Base-by-base conservation (phyloP, 202 grass and related monocot genomes). In the Digitaria exilis region DNA sequence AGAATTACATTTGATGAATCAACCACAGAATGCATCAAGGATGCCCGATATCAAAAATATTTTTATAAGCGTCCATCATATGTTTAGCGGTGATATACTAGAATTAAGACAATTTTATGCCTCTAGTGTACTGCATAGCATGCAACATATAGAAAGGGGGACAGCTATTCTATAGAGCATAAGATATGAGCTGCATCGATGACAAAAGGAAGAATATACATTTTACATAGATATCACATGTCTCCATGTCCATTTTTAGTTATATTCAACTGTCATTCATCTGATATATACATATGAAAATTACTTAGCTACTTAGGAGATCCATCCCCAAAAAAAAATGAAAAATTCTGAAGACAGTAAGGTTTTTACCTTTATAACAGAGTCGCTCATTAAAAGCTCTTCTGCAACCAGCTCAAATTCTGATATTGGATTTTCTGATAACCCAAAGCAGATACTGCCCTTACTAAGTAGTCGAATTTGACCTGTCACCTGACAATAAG, bases 371-470 rank as follows among this genome's bases (percentile, higher is more conserved):
- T 94, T 98, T 83, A 98, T 98, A 85, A 98, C 87, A 77, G 96
- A 92, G 82, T 98, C 96, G 65, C 96, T 98, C 89, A 98, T 94
- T 56, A 98, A 84, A 94, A 98, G 96, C 77, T 98, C 96, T 84
- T 98, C 96, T 44, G 96, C 96, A 84, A 98, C 96, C 71, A 98
- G 75, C 48, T 98, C 96, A 92, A 98, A 98, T 84, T 98, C 96
- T 45, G 96, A 99, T 81, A 99, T 92, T 72, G 96, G 96, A 92
- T 90, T 93, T 73, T 96, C 93, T 69, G 87, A 89, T 45, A 99
- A 84, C 49, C 96, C 96, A 92, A 99, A 99, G 86, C 96, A 92
- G 69, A 99, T 99, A 72, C 93, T 99, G 62, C 96, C 87, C 18
- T 90, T 90, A 59, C 84, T 89, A 80, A 99, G 84, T 69, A 99